phyloP scores from a whole-genome alignment of 2,329 filamentous ascomycete species.

The Fusarium pseudonygamai region DNA sequence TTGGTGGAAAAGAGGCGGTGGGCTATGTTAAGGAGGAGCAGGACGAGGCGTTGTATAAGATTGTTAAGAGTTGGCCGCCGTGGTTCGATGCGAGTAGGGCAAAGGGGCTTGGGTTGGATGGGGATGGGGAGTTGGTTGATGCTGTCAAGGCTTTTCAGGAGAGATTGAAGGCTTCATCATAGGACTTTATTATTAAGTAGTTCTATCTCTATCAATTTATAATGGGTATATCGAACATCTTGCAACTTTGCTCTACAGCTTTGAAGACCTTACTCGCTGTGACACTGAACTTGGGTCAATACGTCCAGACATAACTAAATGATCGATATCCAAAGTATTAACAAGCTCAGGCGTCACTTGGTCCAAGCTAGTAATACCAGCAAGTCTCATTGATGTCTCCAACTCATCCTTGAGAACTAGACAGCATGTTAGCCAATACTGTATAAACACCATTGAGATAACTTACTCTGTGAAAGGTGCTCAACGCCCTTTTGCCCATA shows the following conservation, averaged over 20 bases:
- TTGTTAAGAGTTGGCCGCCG: conserved; percentile 65
- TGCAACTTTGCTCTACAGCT: conserved; percentile 11
- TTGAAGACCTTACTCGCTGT: conserved; percentile 8
- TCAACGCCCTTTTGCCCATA: conserved; percentile 65
- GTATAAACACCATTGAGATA: rapidly evolving
- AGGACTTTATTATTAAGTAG: neutral
- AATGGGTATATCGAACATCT: neutral
- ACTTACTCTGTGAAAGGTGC: conserved; percentile 64
- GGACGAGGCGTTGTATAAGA: conserved; percentile 57
- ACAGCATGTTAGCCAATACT: neutral
- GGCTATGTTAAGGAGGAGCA: conserved; percentile 57
- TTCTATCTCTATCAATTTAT: neutral
- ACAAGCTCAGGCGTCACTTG: conserved; percentile 43
- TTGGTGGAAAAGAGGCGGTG: conserved; percentile 58
- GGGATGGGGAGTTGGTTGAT: conserved; percentile 53
- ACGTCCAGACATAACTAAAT: conserved; percentile 41
- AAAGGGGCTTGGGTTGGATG: conserved; percentile 59
- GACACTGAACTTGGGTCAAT: conserved; percentile 9
- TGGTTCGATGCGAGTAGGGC: conserved; percentile 62
- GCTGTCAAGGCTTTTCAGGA: conserved; percentile 44
- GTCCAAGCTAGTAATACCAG: conserved; percentile 43
- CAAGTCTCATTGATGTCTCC: conserved; percentile 44
- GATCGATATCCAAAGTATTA: conserved; percentile 46
- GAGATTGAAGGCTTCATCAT: conserved; percentile 16
- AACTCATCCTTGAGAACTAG: conserved; percentile 46